Evolutionary conservation across 2,329 filamentous ascomycete species (phyloP).

Genomic region (Aspergillus sp.): DNA sequence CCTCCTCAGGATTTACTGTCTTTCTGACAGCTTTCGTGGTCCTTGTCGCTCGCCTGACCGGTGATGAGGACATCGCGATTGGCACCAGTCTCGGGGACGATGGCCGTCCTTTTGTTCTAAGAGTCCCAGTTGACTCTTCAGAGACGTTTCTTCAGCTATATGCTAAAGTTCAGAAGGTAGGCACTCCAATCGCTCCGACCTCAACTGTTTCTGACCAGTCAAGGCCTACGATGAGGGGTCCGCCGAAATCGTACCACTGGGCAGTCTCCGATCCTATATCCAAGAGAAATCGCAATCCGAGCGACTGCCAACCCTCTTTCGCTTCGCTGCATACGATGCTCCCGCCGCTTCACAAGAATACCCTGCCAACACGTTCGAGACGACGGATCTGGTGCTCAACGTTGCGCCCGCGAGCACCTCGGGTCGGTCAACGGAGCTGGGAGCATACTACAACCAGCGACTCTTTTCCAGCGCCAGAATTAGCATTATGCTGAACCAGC

Average conservation of each 20-base stretch:
- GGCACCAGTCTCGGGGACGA: constrained; percentile 50
- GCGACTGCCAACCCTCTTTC: constrained; percentile 48
- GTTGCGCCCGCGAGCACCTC: constrained; percentile 34
- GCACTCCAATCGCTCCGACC: neutral
- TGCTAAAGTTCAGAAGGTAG: constrained; percentile 46
- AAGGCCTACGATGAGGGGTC: constrained; percentile 47
- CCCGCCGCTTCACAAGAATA: constrained; percentile 47
- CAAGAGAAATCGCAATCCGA: constrained; percentile 47
- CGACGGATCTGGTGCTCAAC: constrained; percentile 48
- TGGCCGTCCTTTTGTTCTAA: constrained; percentile 51
- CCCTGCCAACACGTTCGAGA: constrained; percentile 49
- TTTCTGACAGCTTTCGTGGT: constrained; percentile 51
- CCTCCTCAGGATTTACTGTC: constrained; percentile 44
- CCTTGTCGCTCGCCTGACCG: constrained; percentile 51
- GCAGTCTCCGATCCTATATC: constrained; percentile 45
- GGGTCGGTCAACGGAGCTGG: constrained; percentile 35
- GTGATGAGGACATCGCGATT: constrained; percentile 55
- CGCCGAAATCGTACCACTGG: constrained; percentile 48
- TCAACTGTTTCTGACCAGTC: constrained; percentile 12
- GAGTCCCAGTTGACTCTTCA: constrained; percentile 45
- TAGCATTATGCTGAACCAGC: constrained; percentile 48
- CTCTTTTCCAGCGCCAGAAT: constrained; percentile 53
- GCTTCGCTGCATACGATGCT: constrained; percentile 54
- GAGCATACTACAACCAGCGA: constrained; percentile 51
- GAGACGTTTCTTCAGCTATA: constrained; percentile 48